These are phyloP conservation scores for Pseudopyrenochaeta lycopersici DNA, from an alignment of 2,329 filamentous ascomycete species.

Conservation along the genomic window DNA sequence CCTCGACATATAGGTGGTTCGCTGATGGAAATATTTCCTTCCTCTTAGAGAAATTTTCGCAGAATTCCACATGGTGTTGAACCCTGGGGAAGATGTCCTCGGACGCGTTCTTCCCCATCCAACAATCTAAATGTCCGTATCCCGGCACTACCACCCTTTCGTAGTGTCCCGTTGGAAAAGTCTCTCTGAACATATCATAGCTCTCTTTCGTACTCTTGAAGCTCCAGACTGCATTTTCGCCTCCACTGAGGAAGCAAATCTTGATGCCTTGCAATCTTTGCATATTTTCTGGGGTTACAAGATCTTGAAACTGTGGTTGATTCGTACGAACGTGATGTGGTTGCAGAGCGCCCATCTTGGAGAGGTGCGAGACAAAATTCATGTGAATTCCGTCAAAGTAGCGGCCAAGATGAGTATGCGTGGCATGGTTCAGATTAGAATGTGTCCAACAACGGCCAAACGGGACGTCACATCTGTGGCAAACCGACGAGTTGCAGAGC, in stretches of 20 bases:
- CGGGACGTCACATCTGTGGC: conserved; percentile 67
- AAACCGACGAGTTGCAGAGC: conserved; percentile 68
- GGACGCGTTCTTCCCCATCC: conserved; percentile 69
- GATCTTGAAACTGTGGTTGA: conserved; percentile 3
- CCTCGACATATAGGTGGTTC: no score
- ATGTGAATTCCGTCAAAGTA: conserved; percentile 72
- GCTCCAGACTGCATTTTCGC: conserved; percentile 62
- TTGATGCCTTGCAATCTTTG: conserved; percentile 15
- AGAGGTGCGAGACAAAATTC: conserved; percentile 65
- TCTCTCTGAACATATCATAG: conserved; percentile 63
- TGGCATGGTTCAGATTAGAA: conserved; percentile 70
- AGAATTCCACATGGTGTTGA: conserved; percentile 6
- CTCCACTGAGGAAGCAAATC: conserved; percentile 22
- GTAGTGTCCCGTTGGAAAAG: conserved; percentile 62
- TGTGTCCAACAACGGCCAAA: conserved; percentile 72
- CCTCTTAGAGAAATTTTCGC: neutral
- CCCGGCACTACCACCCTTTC: conserved; percentile 62
- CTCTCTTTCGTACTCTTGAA: conserved; percentile 63
- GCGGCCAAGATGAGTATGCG: conserved; percentile 56
- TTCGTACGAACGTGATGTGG: conserved; percentile 15
- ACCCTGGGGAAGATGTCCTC: conserved; percentile 68
- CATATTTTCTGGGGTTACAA: conserved; percentile 14
- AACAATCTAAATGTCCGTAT: conserved; percentile 70
- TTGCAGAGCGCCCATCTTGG: conserved; percentile 59
- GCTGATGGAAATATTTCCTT: no score